Percentiles rank a stretch among this genome's conserved stretches.
Conservation (phyloP, 345 rosid genomes). For the Ceriops zippeliana region DNA sequence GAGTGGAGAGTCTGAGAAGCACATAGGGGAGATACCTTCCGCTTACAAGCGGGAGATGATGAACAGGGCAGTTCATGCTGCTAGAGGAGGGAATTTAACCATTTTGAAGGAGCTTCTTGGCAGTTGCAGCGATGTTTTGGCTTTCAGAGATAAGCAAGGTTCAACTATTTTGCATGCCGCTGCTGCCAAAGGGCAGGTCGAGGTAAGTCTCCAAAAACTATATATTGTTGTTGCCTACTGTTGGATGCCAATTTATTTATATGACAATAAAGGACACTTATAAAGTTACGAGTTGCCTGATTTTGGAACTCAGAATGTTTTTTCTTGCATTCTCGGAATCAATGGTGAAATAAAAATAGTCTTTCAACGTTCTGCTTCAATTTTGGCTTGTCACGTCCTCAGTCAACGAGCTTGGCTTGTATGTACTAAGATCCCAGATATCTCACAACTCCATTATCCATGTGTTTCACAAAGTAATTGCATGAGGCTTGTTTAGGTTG, state of each 20-base stretch:
- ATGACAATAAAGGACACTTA: too few relatives aligned
- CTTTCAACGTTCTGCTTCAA: too few relatives aligned
- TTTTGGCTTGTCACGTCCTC: too few relatives aligned
- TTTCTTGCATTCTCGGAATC: too few relatives aligned
- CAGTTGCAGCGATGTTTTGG: slow-evolving; percentile 47
- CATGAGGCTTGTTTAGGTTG: too few relatives aligned
- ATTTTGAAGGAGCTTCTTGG: slow-evolving; percentile 54
- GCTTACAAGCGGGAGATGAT: slow-evolving; percentile 67
- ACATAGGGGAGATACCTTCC: slow-evolving; percentile 53
- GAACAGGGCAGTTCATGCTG: slow-evolving; percentile 84
- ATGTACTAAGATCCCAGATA: too few relatives aligned
- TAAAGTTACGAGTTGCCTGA: too few relatives aligned
- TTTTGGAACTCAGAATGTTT: too few relatives aligned
- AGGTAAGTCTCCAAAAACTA: slow-evolving; percentile 38
- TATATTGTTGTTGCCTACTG: not conserved
- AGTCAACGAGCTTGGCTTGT: too few relatives aligned
- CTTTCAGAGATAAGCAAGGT: slow-evolving; percentile 67
- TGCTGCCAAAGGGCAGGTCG: slow-evolving; percentile 75
- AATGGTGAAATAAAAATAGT: too few relatives aligned
- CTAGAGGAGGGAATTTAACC: slow-evolving; percentile 72
- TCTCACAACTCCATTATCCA: too few relatives aligned
- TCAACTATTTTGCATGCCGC: slow-evolving; percentile 92
- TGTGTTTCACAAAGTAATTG: too few relatives aligned
- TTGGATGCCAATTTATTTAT: not conserved
- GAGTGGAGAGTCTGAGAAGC: slow-evolving; percentile 52